A percentile compares a stretch with the other conserved stretches of the same genome.
Evolutionary conservation across 1,139 yeast genomes (phyloP).

Genomic region (Kodamaea fungicola): DNA sequence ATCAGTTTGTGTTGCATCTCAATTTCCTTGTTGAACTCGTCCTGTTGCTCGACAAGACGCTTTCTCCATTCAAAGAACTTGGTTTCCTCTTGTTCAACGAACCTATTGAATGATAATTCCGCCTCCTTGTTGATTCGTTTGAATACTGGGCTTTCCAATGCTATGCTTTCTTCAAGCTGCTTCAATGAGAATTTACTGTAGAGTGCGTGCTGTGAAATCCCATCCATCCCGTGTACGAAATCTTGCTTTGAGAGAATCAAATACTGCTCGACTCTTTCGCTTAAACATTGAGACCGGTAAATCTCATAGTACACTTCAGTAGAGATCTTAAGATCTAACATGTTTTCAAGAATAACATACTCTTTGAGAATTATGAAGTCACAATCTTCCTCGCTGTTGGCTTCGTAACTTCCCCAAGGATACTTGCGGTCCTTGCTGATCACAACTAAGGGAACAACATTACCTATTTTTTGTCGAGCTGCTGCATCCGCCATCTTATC

Average conservation of each 20-base stretch:
- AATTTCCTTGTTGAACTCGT: slow-evolving; percentile 53
- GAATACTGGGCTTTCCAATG: slow-evolving; percentile 42
- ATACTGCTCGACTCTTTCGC: slow-evolving; percentile 29
- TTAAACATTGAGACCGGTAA: slow-evolving; percentile 45
- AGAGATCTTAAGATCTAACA: slow-evolving; percentile 57
- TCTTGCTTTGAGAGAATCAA: slow-evolving; percentile 1
- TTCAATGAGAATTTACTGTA: slow-evolving; percentile 37
- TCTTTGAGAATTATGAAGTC: slow-evolving; percentile 52
- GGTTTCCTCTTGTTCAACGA: slow-evolving; percentile 45
- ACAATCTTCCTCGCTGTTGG: slow-evolving; percentile 62
- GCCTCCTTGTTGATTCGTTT: slow-evolving; percentile 40
- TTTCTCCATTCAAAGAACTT: slow-evolving; percentile 66
- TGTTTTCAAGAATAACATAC: slow-evolving; percentile 48
- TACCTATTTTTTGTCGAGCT: slow-evolving; percentile 25
- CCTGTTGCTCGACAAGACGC: slow-evolving; percentile 55
- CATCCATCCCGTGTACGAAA: slow-evolving; percentile 6
- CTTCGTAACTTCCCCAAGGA: slow-evolving; percentile 72
- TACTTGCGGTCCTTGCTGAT: slow-evolving; percentile 68
- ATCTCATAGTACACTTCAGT: slow-evolving; percentile 57
- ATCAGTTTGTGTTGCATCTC: slow-evolving; percentile 31
- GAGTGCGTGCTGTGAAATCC: slow-evolving; percentile 16
- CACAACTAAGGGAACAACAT: slow-evolving; percentile 55
- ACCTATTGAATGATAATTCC: slow-evolving; percentile 30
- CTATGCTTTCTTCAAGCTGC: slow-evolving; percentile 33
- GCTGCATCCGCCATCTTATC: slow-evolving; percentile 46